Evolutionary conservation across 805 yeast genomes (phyloP).

Genomic region (Yamadazyma takamatsuzukensis): DNA sequence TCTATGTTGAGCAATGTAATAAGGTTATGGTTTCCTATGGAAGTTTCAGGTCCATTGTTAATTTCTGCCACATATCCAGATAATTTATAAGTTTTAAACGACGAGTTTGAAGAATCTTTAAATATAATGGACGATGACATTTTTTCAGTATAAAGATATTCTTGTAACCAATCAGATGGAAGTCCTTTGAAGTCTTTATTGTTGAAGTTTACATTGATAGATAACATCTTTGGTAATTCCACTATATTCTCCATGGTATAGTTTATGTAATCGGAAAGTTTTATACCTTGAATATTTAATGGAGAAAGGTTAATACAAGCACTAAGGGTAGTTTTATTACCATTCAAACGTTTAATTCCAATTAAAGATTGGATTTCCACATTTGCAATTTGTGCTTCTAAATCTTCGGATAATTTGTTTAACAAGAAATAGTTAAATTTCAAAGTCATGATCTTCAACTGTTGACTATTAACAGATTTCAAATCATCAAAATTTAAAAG

Average conservation of each 20-base stretch:
- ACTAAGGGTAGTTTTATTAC: slow-evolving; percentile 29
- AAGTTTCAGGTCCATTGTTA: slow-evolving; percentile 38
- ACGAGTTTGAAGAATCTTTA: slow-evolving; percentile 9
- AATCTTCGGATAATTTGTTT: slow-evolving; percentile 50
- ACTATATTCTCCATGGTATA: slow-evolving; percentile 5
- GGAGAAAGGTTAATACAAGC: slow-evolving; percentile 7
- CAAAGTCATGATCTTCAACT: slow-evolving; percentile 44
- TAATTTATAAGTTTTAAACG: slow-evolving; percentile 52
- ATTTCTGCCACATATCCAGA: slow-evolving; percentile 71
- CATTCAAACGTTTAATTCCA: slow-evolving; percentile 5
- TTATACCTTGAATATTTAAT: not conserved
- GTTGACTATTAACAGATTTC: slow-evolving; percentile 39
- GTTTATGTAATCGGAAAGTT: slow-evolving; percentile 7
- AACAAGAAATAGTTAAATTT: slow-evolving; percentile 59
- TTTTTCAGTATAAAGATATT: slow-evolving; percentile 6
- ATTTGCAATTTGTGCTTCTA: slow-evolving; percentile 17
- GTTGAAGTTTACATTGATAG: slow-evolving; percentile 55
- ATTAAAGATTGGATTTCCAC: slow-evolving; percentile 7
- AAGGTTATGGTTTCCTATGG: slow-evolving; percentile 49
- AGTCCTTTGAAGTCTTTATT: slow-evolving; percentile 45
- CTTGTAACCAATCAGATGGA: slow-evolving; percentile 7
- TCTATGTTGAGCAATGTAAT: slow-evolving; percentile 55
- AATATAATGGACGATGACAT: slow-evolving; percentile 4
- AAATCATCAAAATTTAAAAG: slow-evolving; percentile 51
- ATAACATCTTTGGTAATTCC: slow-evolving; percentile 54